These are phyloP conservation scores for Hyaloperonospora brassicae DNA, from an alignment of 352 stramenopile genomes.

Conservation along the genomic window DNA sequence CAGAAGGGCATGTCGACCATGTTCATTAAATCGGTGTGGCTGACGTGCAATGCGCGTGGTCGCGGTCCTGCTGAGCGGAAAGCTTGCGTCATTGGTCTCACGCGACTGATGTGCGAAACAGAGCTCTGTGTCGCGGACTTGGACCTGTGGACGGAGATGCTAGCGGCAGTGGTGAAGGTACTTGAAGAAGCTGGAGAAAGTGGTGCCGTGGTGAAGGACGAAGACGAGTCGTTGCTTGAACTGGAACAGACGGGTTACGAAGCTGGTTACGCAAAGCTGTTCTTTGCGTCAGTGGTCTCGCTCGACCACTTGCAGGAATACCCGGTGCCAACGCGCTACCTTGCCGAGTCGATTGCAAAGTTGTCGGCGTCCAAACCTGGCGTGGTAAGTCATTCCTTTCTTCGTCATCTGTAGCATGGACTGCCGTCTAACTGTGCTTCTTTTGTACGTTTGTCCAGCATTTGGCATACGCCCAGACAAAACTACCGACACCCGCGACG, in stretches of 20 bases:
- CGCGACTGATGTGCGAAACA: constrained; percentile 66
- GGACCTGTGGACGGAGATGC: constrained; percentile 45
- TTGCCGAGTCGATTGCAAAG: constrained; percentile 59
- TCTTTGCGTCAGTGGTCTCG: constrained; percentile 82
- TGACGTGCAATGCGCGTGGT: constrained; percentile 75
- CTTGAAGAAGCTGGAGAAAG: constrained; percentile 63
- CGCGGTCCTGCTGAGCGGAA: constrained; percentile 56
- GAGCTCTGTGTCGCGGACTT: constrained; percentile 48
- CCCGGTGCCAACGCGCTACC: constrained; percentile 42
- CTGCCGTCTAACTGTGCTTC: constrained; percentile 16
- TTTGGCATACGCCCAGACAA: constrained; percentile 38
- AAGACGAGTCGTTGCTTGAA: constrained; percentile 75
- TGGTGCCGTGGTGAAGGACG: constrained; percentile 46
- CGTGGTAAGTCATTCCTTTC: constrained; percentile 38
- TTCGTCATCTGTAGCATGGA: neutral
- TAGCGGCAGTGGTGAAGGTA: constrained; percentile 42
- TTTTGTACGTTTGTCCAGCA: constrained; percentile 31
- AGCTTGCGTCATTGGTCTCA: constrained; percentile 60
- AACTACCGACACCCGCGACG: constrained; percentile 27
- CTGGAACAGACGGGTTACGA: constrained; percentile 87
- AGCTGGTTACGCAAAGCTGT: constrained; percentile 89
- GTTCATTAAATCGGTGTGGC: constrained; percentile 85
- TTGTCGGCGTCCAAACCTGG: constrained; percentile 55
- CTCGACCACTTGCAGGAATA: constrained; percentile 87
- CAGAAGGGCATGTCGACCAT: constrained; percentile 89